Conservation (phyloP, 1,284 basidiomycete genomes). For the Ustilago loliicola region DNA sequence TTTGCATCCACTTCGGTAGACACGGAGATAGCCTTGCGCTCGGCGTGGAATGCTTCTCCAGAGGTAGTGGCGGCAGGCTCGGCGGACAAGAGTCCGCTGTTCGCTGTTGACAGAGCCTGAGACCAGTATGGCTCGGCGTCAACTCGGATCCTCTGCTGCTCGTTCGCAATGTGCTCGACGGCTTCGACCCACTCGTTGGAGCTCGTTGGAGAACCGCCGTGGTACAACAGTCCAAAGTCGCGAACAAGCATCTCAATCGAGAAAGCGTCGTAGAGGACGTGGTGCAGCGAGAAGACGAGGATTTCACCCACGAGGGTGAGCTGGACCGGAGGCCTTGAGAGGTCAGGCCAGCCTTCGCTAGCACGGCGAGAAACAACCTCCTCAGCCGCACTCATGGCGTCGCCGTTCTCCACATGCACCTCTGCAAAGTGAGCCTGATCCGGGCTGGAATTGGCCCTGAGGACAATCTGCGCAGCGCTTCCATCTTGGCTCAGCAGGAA, state of each 20-base stretch:
- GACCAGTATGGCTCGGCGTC: conserved; percentile 40
- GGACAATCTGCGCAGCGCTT: conserved; percentile 44
- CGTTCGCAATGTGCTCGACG: conserved; percentile 24
- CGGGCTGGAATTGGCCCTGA: conserved; percentile 5
- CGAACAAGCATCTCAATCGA: conserved; percentile 57
- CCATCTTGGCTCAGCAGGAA: conserved; percentile 40
- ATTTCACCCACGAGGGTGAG: conserved; percentile 40
- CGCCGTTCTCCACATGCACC: conserved; percentile 2
- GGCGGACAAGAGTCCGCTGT: conserved; percentile 15
- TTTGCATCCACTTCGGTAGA: conserved; percentile 13
- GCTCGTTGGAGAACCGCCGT: conserved; percentile 13
- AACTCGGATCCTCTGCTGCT: conserved; percentile 10
- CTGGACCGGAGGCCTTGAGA: conserved; percentile 29
- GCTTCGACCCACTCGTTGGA: conserved; percentile 32
- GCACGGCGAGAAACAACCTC: conserved; percentile 21
- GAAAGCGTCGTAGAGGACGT: conserved; percentile 66
- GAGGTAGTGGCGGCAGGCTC: background rate
- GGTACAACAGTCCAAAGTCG: conserved; percentile 56
- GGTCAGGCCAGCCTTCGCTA: conserved; percentile 29
- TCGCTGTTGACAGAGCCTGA: conserved; percentile 8
- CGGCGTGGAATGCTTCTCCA: conserved; percentile 21
- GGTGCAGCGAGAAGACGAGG: conserved; percentile 62
- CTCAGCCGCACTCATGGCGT: conserved; percentile 12
- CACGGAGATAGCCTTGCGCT: conserved; percentile 15
- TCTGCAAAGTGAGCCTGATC: conserved; percentile 11